These are phyloP conservation scores for Pichia pseudocactophila DNA, from an alignment of 805 yeast species.

Conservation along the genomic window DNA sequence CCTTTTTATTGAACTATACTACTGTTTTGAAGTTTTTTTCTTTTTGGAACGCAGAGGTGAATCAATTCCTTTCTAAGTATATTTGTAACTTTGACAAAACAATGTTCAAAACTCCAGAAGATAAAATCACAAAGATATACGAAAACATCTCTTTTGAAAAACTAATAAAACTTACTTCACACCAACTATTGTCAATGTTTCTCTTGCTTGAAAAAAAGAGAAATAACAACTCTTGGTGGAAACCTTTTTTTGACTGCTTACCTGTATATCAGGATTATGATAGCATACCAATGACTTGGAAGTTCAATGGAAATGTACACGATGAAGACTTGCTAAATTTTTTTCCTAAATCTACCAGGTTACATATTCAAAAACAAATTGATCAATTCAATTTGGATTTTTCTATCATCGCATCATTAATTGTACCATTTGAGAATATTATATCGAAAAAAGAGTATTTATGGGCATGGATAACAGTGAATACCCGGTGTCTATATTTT, in stretches of 20 bases:
- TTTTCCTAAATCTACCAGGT: slow-evolving; percentile 37
- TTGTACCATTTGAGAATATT: neutral
- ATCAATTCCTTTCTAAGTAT: neutral
- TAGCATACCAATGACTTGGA: slow-evolving; percentile 60
- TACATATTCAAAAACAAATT: slow-evolving; percentile 34
- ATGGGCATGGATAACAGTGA: slow-evolving; percentile 81
- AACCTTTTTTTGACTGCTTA: slow-evolving; percentile 55
- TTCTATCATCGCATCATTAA: slow-evolving; percentile 19
- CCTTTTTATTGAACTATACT: slow-evolving; percentile 49
- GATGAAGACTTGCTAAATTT: slow-evolving; percentile 21
- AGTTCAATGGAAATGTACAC: neutral
- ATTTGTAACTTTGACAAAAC: slow-evolving; percentile 1
- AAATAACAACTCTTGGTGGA: slow-evolving; percentile 46
- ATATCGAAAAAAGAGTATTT: slow-evolving; percentile 30
- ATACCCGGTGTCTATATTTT: slow-evolving; percentile 86
- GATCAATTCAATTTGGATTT: slow-evolving; percentile 37
- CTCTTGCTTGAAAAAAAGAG: slow-evolving; percentile 37
- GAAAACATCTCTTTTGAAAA: slow-evolving; percentile 18
- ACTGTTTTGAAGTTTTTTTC: slow-evolving; percentile 40
- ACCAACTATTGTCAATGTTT: slow-evolving; percentile 50
- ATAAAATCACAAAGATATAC: slow-evolving; percentile 12
- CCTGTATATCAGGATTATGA: slow-evolving; percentile 49
- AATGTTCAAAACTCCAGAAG: neutral
- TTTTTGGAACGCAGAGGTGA: slow-evolving; percentile 8
- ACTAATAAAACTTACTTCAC: slow-evolving; percentile 41